Percentiles rank a stretch among this genome's conserved stretches.
Conservation (phyloP, 2,329 filamentous ascomycete species). For the Clonostachys solani region DNA sequence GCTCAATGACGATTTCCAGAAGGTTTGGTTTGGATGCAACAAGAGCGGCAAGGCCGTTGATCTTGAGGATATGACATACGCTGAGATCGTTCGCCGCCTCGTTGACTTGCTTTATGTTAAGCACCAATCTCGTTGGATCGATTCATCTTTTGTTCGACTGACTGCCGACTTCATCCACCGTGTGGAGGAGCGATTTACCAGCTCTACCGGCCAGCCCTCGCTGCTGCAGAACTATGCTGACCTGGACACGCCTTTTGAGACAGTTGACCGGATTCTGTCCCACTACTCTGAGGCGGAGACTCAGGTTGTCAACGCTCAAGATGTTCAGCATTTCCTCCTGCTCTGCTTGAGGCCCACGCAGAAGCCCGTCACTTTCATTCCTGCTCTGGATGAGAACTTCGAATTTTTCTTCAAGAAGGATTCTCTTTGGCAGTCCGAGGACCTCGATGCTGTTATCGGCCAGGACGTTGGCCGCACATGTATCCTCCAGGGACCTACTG, state of each 20-base stretch:
- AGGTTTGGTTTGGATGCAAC: conserved; percentile 93
- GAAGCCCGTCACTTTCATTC: conserved; percentile 96
- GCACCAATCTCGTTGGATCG: conserved; percentile 89
- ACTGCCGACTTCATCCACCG: conserved; percentile 96
- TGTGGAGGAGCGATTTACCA: conserved; percentile 92
- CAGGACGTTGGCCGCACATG: conserved; percentile 96
- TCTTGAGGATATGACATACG: conserved; percentile 94
- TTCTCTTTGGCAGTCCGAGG: conserved; percentile 98
- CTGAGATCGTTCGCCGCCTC: conserved; percentile 80
- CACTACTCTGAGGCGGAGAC: conserved; percentile 81
- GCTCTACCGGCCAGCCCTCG: conserved; percentile 66
- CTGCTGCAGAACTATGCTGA: conserved; percentile 88
- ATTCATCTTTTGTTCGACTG: conserved; percentile 74
- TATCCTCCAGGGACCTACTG: conserved; percentile 92
- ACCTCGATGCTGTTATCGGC: conserved; percentile 89
- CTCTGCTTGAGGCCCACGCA: conserved; percentile 88
- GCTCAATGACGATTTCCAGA: conserved; percentile 93
- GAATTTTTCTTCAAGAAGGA: conserved; percentile 99
- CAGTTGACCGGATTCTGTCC: conserved; percentile 74
- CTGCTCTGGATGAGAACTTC: conserved; percentile 92
- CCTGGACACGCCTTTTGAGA: conserved; percentile 74
- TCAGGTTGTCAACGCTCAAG: conserved; percentile 96
- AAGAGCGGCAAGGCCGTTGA: conserved; percentile 76
- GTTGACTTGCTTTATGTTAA: conserved; percentile 89
- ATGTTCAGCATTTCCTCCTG: conserved; percentile 93